A percentile compares a stretch with the other conserved stretches of the same genome.
phyloP scores from a whole-genome alignment of 495 filamentous ascomycete species.

The Choiromyces venosus region DNA sequence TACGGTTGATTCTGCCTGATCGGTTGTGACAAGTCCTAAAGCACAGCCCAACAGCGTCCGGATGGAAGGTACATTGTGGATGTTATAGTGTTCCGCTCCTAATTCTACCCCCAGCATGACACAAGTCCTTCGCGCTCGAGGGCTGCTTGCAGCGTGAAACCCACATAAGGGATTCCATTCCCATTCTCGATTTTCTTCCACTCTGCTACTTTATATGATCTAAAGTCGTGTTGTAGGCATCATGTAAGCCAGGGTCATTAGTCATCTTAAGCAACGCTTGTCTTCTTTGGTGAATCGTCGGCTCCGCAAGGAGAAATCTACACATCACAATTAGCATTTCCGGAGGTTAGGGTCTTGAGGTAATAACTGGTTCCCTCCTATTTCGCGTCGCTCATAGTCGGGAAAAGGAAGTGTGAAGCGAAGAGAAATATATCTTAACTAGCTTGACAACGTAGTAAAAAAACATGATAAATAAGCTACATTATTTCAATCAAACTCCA shows the following conservation, averaged over 20 bases:
- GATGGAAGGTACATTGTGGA: background rate
- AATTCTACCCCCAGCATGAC: background rate
- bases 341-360: background rate
- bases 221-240: background rate
- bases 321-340: background rate
- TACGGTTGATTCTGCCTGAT: background rate
- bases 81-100: background rate
- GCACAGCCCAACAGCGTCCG: background rate
- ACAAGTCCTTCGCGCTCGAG: background rate
- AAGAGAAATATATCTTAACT: too few species aligned
- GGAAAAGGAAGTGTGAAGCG: too few species aligned
- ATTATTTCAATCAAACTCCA: too few species aligned
- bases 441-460: too few species aligned
- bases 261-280: background rate
- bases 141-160: background rate
- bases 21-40: background rate
- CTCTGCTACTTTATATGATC: background rate
- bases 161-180: background rate
- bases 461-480: too few species aligned
- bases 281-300: background rate
- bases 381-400: too few species aligned
- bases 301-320: background rate
- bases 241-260: background rate
- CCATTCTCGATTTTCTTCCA: background rate
- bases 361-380: too few species aligned